A percentile compares a stretch with the other conserved stretches of the same genome.
These are phyloP conservation scores for Ganoderma lingzhi DNA, from an alignment of 1,284 basidiomycete genomes.

Conservation along the genomic window DNA sequence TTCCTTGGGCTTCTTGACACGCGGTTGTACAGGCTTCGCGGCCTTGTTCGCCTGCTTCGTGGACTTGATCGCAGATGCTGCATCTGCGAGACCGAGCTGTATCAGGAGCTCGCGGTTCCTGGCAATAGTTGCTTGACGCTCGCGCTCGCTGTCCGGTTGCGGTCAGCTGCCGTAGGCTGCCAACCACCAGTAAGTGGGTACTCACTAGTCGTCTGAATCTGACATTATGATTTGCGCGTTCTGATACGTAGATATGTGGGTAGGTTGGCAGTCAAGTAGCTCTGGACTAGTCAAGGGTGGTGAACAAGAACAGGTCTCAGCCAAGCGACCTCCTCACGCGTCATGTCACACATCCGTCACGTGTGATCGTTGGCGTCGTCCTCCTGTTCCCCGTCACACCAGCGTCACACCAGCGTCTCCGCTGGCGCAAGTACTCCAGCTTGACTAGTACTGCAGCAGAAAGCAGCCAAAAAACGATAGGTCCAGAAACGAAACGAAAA, in stretches of 20 bases:
- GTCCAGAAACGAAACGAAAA: neutral
- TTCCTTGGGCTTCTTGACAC: slow-evolving; percentile 47
- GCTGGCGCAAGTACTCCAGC: neutral
- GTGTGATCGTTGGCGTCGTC: slow-evolving; percentile 31
- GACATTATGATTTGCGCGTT: slow-evolving; percentile 20
- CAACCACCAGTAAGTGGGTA: neutral
- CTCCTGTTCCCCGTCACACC: too few relatives aligned
- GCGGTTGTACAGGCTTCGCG: slow-evolving; percentile 72
- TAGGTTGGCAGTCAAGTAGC: neutral
- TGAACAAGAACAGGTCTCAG: slow-evolving; percentile 16
- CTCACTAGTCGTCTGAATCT: slow-evolving; percentile 37
- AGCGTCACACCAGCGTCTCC: neutral
- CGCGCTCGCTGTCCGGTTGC: slow-evolving; percentile 60
- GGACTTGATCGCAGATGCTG: slow-evolving; percentile 46
- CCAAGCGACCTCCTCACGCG: slow-evolving; percentile 1
- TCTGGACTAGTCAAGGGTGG: neutral
- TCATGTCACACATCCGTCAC: slow-evolving; percentile 23
- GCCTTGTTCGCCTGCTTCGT: slow-evolving; percentile 42
- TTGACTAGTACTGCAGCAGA: neutral
- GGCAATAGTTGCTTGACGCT: slow-evolving; percentile 81
- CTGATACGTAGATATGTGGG: neutral
- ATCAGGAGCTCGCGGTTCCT: slow-evolving; percentile 78
- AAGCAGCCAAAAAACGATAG: neutral
- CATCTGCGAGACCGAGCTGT: slow-evolving; percentile 70
- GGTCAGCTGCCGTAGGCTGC: neutral